Base-by-base conservation (phyloP, 2,329 filamentous ascomycete genomes). In the Arthrobotrys iridis region DNA sequence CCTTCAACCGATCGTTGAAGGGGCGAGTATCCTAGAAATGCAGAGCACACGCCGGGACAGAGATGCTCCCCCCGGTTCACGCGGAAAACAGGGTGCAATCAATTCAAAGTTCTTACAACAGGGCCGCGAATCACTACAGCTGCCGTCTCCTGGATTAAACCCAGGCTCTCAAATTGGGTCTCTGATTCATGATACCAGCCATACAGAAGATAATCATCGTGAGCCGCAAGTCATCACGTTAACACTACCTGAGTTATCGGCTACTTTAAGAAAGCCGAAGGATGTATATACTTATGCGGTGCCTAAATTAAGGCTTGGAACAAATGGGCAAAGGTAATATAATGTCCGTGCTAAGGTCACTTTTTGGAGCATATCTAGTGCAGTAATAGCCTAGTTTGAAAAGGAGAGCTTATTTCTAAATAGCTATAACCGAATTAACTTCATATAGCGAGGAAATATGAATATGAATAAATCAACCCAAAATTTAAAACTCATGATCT, bases 1-100 rank as follows among this genome's bases (percentile, higher is more conserved):
- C 20, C 33, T 70, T 5, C 55, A 62, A 33, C 22, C 55, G 5
- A 70, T 70, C 10, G 24, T 13, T 10, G 65, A 70, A n/a, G 33
- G 37, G 2, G 13, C 37, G 1, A 70, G 65, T 40, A 24, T 62
- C 0, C 41, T 57, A 26, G 65, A 70, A 8, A 20, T 62, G 20
- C 55, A 55, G 30, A 70, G 65, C 15, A 70, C 55, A 1, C 13
- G 15, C 18, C 55, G 65, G 8, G 64, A 40, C 2, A 8, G 33
- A 1, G 37, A 66, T 2, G 62, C 22, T 15, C 30, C 46, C n/a
- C 64, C 64, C 2, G 15, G 28, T 30, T 8, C 59, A 13, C 64
- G 50, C 8, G 8, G n/a, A 40, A 59, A 50, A 13, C 2, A 30
- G 0, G 37, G 64, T 0, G 30, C 22, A 4, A 3, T 24, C 2